These are phyloP conservation scores for Clitopilus passeckerianus DNA, from an alignment of 768 basidiomycete species.

Conservation along the genomic window DNA sequence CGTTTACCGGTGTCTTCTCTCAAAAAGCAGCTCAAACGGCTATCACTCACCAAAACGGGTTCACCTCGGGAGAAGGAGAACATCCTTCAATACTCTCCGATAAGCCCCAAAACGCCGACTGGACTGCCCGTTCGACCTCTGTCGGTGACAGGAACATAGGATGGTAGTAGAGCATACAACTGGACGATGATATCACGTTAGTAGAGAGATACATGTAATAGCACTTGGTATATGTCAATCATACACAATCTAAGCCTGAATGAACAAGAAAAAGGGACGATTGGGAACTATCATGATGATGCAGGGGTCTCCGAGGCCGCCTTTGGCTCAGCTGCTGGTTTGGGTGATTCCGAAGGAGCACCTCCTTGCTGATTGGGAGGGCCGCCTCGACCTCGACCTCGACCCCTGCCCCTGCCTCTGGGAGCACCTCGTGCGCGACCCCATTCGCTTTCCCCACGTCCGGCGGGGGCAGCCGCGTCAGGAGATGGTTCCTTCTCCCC, in stretches of 20 bases:
- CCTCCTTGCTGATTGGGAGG: slow-evolving; percentile 1
- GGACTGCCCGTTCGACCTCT: slow-evolving; percentile 6
- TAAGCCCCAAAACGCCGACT: slow-evolving; percentile 2
- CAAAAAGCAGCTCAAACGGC: slow-evolving; percentile 12
- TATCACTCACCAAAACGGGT: slow-evolving; percentile 8
- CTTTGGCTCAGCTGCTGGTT: neutral
- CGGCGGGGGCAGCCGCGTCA: slow-evolving; percentile 8
- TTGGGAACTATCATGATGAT: neutral
- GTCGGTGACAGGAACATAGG: neutral
- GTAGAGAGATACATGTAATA: neutral
- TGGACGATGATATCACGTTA: neutral
- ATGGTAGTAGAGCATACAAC: neutral
- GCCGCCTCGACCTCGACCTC: slow-evolving; percentile 25
- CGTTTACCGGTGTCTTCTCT: slow-evolving; percentile 19
- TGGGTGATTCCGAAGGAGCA: slow-evolving; percentile 3
- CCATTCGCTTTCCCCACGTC: slow-evolving; percentile 22
- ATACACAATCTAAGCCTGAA: slow-evolving; percentile 4
- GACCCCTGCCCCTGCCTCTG: slow-evolving; percentile 25
- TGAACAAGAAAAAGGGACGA: neutral
- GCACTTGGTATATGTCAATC: slow-evolving; percentile 1
- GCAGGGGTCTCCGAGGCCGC: neutral
- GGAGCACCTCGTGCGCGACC: slow-evolving; percentile 19
- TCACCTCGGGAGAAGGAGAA: neutral
- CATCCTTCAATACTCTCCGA: neutral
- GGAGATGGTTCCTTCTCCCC: slow-evolving; percentile 4